Conservation (phyloP, 768 basidiomycete genomes). For the Bullera alba region DNA sequence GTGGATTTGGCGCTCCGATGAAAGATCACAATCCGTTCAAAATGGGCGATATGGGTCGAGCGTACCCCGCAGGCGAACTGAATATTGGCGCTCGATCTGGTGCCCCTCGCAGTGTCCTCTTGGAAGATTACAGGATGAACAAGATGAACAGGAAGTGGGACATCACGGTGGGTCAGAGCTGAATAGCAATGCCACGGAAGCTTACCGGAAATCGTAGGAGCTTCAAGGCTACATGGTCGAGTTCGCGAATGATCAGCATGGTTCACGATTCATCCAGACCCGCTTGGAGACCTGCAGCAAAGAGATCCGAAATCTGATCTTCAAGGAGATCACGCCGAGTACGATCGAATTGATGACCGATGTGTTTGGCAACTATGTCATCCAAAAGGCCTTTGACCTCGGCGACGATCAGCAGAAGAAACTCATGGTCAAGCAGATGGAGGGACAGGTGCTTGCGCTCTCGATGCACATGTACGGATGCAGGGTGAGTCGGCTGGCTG, state of each 20-base stretch:
- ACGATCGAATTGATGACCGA: constrained; percentile 74
- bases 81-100: constrained; percentile 2
- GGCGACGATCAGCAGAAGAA: constrained; percentile 70
- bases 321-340: constrained; percentile 80
- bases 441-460: constrained; percentile 66
- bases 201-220: constrained; percentile 54
- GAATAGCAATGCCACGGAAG: not conserved
- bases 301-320: constrained; percentile 72
- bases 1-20: too few species aligned
- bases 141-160: constrained; percentile 69
- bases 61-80: too few species aligned
- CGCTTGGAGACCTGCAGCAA: constrained; percentile 67
- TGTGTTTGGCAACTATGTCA: constrained; percentile 93
- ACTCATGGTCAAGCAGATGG: constrained; percentile 63
- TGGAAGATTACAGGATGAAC: constrained; percentile 80
- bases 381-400: constrained; percentile 88
- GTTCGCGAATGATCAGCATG: constrained; percentile 89
- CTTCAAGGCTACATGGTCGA: constrained; percentile 78
- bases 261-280: constrained; percentile 95
- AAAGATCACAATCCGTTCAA: too few species aligned
- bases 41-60: too few species aligned
- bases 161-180: constrained; percentile 55
- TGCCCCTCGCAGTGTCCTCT: constrained; percentile 53
- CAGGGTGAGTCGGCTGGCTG: constrained; percentile 54
- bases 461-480: constrained; percentile 94